Evolutionary conservation across 495 filamentous ascomycete species (phyloP), one percentile per base, ranked within the genome.

Genomic region (Zalerion maritima): DNA sequence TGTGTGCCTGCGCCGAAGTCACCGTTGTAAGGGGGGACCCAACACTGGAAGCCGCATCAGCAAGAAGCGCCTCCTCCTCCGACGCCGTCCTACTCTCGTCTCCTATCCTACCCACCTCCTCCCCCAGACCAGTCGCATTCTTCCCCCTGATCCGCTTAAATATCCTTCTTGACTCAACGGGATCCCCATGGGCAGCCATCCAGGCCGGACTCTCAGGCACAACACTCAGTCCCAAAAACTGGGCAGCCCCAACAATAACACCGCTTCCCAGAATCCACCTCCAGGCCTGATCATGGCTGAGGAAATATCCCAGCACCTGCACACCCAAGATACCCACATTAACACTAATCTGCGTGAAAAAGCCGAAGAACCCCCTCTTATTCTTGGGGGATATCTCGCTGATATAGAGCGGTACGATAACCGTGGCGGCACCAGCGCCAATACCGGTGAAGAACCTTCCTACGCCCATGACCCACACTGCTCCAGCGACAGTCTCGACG

Each of bases 341-440:
- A 48, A 86, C 83, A 58, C 81, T 85, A 37, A 97, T 65, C 44
- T 97, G 89, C 3, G 89, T 97, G 42, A 91, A 75, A 10, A 78
- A 75, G 5, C 91, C 89, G 45, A 93, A 94, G 34, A 85, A 71
- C 2, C 91, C 91, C 23, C 77, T 75, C 28, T 78, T 67, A 3
- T 55, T 55, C 0, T 78, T 79, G 10, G 87, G 89, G 0, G 85
- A 78, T 11, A 92, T 64, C 50, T 97, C 91, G 11, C 81, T 83
- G 34, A 97, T 79, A 53, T 87, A 96, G 18, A 96, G 71, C n/a
- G 89, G 89, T 0, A 89, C 82, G n/a, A 92, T 78, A 14, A 96
- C 89, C 6, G 85, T 79, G 5, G 81, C 69, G 4, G 83, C 78
- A 5, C 91, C 89, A 5, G 85, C 79, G 4, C 79, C 89, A 2